A percentile compares a stretch with the other conserved stretches of the same genome.
phyloP scores from a whole-genome alignment of 306 rosid genomes.

The Ammopiptanthus mongolicus region DNA sequence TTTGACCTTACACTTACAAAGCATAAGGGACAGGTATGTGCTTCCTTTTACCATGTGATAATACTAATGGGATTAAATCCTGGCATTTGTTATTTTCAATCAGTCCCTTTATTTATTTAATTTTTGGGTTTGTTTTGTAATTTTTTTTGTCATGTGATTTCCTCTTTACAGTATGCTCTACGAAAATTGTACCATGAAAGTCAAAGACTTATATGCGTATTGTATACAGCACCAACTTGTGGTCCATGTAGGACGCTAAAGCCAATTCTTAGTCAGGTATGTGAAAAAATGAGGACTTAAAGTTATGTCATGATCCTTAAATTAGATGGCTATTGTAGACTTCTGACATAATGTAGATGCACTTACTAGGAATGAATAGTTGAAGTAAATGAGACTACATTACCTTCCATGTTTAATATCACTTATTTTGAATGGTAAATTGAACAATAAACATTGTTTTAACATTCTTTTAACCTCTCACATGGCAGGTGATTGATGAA shows the following conservation, averaged over 20 bases:
- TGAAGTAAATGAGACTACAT: not conserved
- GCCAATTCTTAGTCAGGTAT: conserved; percentile 94
- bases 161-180: conserved; percentile 68
- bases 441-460: not conserved
- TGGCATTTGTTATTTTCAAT: not conserved
- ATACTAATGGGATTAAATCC: conserved; percentile 17
- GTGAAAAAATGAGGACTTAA: not conserved
- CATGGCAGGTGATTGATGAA: conserved; percentile 79
- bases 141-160: not conserved
- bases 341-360: not conserved
- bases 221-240: conserved; percentile 83
- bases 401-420: not conserved
- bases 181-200: conserved; percentile 96
- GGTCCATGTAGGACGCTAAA: conserved; percentile 96
- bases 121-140: not conserved
- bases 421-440: not conserved
- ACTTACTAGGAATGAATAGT: not conserved
- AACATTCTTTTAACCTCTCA: conserved; percentile 3
- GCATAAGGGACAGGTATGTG: conserved; percentile 78
- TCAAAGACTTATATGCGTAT: conserved; percentile 86
- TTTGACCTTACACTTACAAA: conserved; percentile 74
- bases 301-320: not conserved
- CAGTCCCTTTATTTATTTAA: not conserved
- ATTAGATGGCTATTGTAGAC: conserved; percentile 9
- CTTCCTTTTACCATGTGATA: conserved; percentile 3